These are phyloP conservation scores for Yamadazyma ubonensis DNA, from an alignment of 805 yeast genomes.

Conservation along the genomic window DNA sequence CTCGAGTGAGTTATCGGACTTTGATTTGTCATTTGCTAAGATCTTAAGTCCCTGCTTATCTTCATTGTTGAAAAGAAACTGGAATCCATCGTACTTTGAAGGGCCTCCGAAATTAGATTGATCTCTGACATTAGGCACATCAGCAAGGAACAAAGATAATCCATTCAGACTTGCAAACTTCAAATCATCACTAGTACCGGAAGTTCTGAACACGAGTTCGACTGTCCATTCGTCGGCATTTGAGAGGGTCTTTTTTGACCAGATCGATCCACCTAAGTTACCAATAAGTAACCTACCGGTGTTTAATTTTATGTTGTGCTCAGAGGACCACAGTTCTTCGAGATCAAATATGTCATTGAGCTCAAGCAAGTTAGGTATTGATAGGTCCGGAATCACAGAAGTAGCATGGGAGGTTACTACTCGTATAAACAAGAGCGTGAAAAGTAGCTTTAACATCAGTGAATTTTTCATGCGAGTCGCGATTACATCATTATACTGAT, in stretches of 20 bases:
- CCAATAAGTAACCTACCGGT: slow-evolving; percentile 49
- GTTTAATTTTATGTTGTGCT: slow-evolving; percentile 84
- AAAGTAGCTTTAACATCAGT: background rate
- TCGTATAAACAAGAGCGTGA: slow-evolving; percentile 8
- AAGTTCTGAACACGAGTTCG: slow-evolving; percentile 62
- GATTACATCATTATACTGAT: too few species aligned
- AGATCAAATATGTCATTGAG: slow-evolving; percentile 28
- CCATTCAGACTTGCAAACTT: slow-evolving; percentile 46
- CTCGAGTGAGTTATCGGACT: slow-evolving; percentile 26
- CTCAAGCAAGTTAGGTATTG: slow-evolving; percentile 39
- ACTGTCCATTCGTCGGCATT: slow-evolving; percentile 48
- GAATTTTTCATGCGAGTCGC: slow-evolving; percentile 2
- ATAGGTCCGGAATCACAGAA: slow-evolving; percentile 11
- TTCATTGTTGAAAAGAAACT: slow-evolving; percentile 52
- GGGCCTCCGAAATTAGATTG: slow-evolving; percentile 51
- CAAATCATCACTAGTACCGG: slow-evolving; percentile 40
- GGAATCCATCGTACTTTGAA: slow-evolving; percentile 58
- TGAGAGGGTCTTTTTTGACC: slow-evolving; percentile 20
- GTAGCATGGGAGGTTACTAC: background rate
- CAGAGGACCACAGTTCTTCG: slow-evolving; percentile 25
- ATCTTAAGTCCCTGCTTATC: slow-evolving; percentile 55
- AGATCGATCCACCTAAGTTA: slow-evolving; percentile 21
- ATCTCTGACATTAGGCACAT: slow-evolving; percentile 18
- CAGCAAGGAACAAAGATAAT: slow-evolving; percentile 48
- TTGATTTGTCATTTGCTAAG: slow-evolving; percentile 58